These are phyloP conservation scores for Protomyces inouyei DNA, from an alignment of 1,139 yeast species.

Conservation along the genomic window DNA sequence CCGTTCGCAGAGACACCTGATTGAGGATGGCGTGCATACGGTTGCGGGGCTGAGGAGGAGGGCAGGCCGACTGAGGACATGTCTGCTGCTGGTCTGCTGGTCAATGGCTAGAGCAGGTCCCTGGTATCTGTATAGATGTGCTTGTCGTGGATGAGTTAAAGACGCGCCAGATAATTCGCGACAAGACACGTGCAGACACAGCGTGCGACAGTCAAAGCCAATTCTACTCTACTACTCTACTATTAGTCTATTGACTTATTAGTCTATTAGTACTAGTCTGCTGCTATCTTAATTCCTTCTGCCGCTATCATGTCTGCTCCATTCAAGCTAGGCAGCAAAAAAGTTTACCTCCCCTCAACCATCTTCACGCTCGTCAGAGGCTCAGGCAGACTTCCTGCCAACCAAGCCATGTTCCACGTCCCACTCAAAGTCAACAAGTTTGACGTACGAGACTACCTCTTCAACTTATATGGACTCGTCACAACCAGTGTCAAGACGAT, in stretches of 20 bases:
- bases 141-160: neutral
- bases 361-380: slow-evolving; percentile 34
- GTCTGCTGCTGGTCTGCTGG: neutral
- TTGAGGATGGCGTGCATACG: slow-evolving; percentile 12
- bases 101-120: neutral
- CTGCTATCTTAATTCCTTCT: too few relatives aligned
- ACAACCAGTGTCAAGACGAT: slow-evolving; percentile 32
- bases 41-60: slow-evolving; percentile 17
- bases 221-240: neutral
- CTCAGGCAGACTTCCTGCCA: slow-evolving; percentile 32
- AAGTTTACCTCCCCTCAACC: slow-evolving; percentile 33
- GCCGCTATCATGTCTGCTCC: slow-evolving; percentile 7
- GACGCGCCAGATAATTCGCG: neutral
- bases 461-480: slow-evolving; percentile 34
- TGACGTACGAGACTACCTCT: slow-evolving; percentile 35
- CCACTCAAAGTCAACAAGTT: slow-evolving; percentile 35
- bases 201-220: neutral
- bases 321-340: slow-evolving; percentile 34
- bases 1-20: neutral
- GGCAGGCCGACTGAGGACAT: slow-evolving; percentile 21
- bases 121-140: neutral
- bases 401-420: slow-evolving; percentile 34
- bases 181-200: neutral
- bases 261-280: neutral
- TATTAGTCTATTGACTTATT: neutral